These are phyloP conservation scores for Pichia cephalocereana DNA, from an alignment of 805 yeast species.

Conservation along the genomic window DNA sequence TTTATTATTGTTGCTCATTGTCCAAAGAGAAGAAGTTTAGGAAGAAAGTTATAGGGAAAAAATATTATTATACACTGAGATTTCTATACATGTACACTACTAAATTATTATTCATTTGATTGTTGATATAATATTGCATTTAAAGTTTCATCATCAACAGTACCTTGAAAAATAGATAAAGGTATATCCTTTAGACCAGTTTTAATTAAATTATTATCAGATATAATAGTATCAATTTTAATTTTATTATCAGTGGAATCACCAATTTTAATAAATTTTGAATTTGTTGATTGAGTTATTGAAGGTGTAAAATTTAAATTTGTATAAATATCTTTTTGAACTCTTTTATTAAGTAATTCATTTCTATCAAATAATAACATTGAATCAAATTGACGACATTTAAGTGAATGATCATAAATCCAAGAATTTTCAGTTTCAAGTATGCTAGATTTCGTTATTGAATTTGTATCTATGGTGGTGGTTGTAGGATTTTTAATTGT, in stretches of 20 bases:
- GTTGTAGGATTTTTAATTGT: too few relatives aligned
- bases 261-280: not conserved
- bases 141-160: constrained; percentile 44
- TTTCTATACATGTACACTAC: too few relatives aligned
- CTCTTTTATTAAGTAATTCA: constrained; percentile 40
- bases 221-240: constrained; percentile 39
- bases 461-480: not conserved
- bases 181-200: constrained; percentile 64
- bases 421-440: constrained; percentile 32
- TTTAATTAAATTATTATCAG: constrained; percentile 30
- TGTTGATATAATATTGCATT: constrained; percentile 55
- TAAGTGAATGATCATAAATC: constrained; percentile 78
- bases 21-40: too few relatives aligned
- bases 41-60: not conserved
- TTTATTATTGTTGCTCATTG: not conserved
- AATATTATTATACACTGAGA: not conserved
- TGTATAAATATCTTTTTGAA: constrained; percentile 73
- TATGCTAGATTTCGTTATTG: constrained; percentile 5
- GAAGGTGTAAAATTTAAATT: constrained; percentile 71
- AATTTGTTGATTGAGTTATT: constrained; percentile 56
- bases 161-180: constrained; percentile 44
- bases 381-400: constrained; percentile 64
- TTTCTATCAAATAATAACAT: constrained; percentile 49
- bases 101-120: constrained; percentile 42
- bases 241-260: constrained; percentile 2